Percentiles rank a stretch among this genome's conserved stretches.
Conservation (phyloP, 495 filamentous ascomycete genomes). For the Annulohypoxylon bovei region DNA sequence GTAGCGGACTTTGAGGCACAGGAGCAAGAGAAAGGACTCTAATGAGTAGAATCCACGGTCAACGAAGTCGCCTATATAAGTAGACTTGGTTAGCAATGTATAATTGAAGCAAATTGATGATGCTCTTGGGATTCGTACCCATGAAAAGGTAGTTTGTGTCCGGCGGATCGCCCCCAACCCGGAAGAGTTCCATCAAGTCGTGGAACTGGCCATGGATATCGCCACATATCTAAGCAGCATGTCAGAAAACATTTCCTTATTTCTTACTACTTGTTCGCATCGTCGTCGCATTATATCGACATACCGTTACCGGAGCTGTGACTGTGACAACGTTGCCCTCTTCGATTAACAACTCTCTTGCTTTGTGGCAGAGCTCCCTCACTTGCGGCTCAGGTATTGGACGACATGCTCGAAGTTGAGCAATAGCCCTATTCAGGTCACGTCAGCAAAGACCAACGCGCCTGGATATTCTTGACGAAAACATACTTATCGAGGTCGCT, state of each 20-base stretch:
- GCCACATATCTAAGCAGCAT: constrained; percentile 78
- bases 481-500: constrained; percentile 86
- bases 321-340: constrained; percentile 98
- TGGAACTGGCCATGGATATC: constrained; percentile 99
- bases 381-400: constrained; percentile 96
- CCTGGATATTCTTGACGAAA: background rate
- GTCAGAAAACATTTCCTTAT: constrained; percentile 20
- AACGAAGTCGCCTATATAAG: constrained; percentile 82
- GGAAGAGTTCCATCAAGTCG: constrained; percentile 97
- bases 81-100: constrained; percentile 20
- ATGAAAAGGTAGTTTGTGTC: constrained; percentile 99
- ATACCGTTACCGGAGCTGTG: constrained; percentile 90
- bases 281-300: background rate
- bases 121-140: constrained; percentile 60
- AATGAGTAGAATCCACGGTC: constrained; percentile 98
- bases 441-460: constrained; percentile 24
- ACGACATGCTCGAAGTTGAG: constrained; percentile 91
- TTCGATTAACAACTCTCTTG: constrained; percentile 94
- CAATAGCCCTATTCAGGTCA: constrained; percentile 75
- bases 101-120: background rate
- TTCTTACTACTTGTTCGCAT: background rate
- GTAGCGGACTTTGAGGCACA: constrained; percentile 97
- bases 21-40: constrained; percentile 92
- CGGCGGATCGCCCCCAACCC: constrained; percentile 92
- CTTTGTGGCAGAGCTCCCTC: constrained; percentile 96